Evolutionary conservation across 2,329 filamentous ascomycete genomes (phyloP).

Genomic region (Aspergillus sp.): DNA sequence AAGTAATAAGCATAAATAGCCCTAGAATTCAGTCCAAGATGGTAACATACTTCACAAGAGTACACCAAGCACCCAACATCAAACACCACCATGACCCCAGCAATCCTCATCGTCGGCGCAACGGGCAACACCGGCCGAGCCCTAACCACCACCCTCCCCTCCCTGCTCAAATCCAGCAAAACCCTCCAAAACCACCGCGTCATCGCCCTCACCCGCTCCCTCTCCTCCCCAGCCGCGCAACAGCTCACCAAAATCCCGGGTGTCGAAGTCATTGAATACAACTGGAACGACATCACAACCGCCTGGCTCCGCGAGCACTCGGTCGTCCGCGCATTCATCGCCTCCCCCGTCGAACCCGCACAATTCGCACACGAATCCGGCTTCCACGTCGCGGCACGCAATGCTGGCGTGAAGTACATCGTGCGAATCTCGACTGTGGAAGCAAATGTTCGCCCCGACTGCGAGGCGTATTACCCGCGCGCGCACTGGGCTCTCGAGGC

Average conservation of each 20-base stretch:
- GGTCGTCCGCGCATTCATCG: constrained; percentile 46
- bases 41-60: not conserved
- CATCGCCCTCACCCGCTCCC: constrained; percentile 40
- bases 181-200: constrained; percentile 28
- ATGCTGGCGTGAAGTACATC: constrained; percentile 47
- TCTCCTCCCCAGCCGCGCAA: constrained; percentile 23
- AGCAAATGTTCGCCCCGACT: constrained; percentile 42
- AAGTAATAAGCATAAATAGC: no score
- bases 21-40: no score
- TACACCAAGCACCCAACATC: not conserved
- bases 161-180: constrained; percentile 25
- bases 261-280: constrained; percentile 41
- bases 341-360: constrained; percentile 41
- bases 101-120: constrained; percentile 43
- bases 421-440: constrained; percentile 49
- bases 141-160: constrained; percentile 34
- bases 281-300: constrained; percentile 45
- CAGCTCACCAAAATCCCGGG: constrained; percentile 37
- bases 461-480: constrained; percentile 41
- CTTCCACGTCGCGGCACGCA: constrained; percentile 41
- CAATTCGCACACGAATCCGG: constrained; percentile 49
- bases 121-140: constrained; percentile 45
- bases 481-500: constrained; percentile 49
- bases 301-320: constrained; percentile 47
- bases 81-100: constrained; percentile 33